Evolutionary conservation across 331 rosid genomes (phyloP), one percentile per base, ranked within the genome.

Genomic region (Telfairia occidentalis): DNA sequence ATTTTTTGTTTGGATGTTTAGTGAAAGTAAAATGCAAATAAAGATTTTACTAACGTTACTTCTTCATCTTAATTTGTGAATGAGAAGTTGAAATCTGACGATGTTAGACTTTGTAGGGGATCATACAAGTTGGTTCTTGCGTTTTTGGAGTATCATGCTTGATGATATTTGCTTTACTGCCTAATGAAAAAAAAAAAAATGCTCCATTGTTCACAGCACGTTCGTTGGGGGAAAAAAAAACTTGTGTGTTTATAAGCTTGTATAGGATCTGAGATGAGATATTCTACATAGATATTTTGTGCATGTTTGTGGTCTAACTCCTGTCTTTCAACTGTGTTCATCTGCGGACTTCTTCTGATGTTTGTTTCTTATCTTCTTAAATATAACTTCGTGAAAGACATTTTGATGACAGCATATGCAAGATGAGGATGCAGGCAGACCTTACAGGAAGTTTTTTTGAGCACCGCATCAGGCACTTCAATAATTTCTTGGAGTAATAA

Each of bases 371-470:
- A 42, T 43, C 42, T 26, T 40, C 37, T 16, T 12, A 50, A 35
- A 73, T 3, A 2, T 35, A 49, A 37, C 34, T 35, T 9, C 34
- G 52, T 74, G 6, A 5, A 28, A 49, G 53, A 73, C 46, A 65
- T 9, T 52, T 1, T 77, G 54, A 54, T 85, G 77, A 53, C 94
- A 92, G 97, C 96, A 91, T 78, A 91, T 91, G 96, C 98, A 94
- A 87, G 98, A 94, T 73, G 98, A 94, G 77, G 98, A 94, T 80
- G 87, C 87, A 34, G 97, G 97, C 61, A 81, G 96, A 65, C 96
- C 98, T 0, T 87, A 94, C 90, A 83, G 96, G 85, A 94, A 91
- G 85, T 94, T 94, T 83, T 59, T 90, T 52, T 92, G 87, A 89
- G 83, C 70, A 49, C 75, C 13, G n/a, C 3, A 45, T 3, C 15